Conservation (phyloP, 768 basidiomycete species). For the Russula compacta region DNA sequence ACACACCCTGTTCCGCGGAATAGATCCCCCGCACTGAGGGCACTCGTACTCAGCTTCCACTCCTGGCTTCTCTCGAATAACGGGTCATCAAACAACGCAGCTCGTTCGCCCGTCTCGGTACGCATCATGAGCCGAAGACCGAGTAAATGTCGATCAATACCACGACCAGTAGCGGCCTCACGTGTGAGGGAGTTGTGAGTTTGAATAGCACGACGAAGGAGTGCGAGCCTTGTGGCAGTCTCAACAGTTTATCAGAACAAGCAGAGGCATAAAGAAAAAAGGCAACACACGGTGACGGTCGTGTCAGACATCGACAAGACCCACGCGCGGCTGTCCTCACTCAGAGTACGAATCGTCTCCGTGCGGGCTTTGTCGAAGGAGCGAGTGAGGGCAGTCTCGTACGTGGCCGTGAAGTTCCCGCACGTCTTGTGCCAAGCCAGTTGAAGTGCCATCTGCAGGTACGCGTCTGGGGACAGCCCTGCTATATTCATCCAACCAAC, state of each 20-base stretch:
- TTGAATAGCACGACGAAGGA: slow-evolving; percentile 59
- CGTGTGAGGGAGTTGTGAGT: slow-evolving; percentile 66
- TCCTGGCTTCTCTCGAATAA: slow-evolving; percentile 64
- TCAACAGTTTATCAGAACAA: slow-evolving; percentile 1
- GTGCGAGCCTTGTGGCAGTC: slow-evolving; percentile 31
- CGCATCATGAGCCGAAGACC: slow-evolving; percentile 63
- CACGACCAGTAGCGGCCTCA: slow-evolving; percentile 70
- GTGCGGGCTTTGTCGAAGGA: slow-evolving; percentile 83
- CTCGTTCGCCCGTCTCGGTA: slow-evolving; percentile 42
- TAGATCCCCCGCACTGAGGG: slow-evolving; percentile 72
- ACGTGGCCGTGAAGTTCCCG: slow-evolving; percentile 74
- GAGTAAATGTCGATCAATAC: slow-evolving; percentile 87
- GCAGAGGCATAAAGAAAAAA: not conserved
- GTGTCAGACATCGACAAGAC: slow-evolving; percentile 66
- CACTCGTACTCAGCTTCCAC: slow-evolving; percentile 90
- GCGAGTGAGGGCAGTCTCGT: slow-evolving; percentile 87
- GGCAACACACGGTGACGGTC: slow-evolving; percentile 35
- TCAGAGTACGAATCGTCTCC: slow-evolving; percentile 76
- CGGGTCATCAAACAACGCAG: slow-evolving; percentile 66
- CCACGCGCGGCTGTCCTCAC: slow-evolving; percentile 63
- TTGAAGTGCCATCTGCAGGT: slow-evolving; percentile 85
- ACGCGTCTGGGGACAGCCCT: slow-evolving; percentile 65
- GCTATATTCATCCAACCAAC: slow-evolving; percentile 28
- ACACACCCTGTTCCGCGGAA: slow-evolving; percentile 83
- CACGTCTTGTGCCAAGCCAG: slow-evolving; percentile 82